phyloP scores from a whole-genome alignment of 805 yeast genomes.

The Blastobotrys robertii region DNA sequence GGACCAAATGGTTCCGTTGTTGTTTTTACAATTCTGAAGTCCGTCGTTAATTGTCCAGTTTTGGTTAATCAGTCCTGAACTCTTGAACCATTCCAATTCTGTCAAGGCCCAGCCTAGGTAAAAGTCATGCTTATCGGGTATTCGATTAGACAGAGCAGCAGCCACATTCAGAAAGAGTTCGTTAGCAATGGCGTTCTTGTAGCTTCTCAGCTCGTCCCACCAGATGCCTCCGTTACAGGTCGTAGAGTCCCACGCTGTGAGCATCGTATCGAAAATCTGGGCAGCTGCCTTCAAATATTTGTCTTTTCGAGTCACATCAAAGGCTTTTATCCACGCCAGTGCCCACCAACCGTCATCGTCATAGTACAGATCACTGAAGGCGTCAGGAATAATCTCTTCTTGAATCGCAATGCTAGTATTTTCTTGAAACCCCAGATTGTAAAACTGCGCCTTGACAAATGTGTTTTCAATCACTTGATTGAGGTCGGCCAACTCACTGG shows the following conservation, averaged over 20 bases:
- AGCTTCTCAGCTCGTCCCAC: slow-evolving; percentile 6
- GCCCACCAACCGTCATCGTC: slow-evolving; percentile 15
- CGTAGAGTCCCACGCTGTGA: slow-evolving; percentile 6
- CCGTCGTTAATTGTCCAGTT: slow-evolving; percentile 9
- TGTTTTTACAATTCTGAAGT: slow-evolving; percentile 5
- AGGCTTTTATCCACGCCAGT: slow-evolving; percentile 10
- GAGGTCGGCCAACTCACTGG: background rate
- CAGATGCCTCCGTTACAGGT: slow-evolving; percentile 10
- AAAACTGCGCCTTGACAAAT: slow-evolving; percentile 2
- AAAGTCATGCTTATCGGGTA: background rate
- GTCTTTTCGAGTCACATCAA: slow-evolving; percentile 7
- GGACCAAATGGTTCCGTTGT: slow-evolving; percentile 3
- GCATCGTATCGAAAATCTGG: slow-evolving; percentile 5
- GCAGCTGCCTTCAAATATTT: slow-evolving; percentile 7
- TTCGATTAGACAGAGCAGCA: slow-evolving; percentile 8
- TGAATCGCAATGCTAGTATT: too few relatives aligned
- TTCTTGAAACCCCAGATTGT: background rate
- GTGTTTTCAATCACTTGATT: slow-evolving; percentile 1
- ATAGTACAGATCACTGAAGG: slow-evolving; percentile 3
- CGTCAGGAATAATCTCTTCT: background rate
- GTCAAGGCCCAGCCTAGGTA: slow-evolving; percentile 7
- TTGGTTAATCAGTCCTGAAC: slow-evolving; percentile 6
- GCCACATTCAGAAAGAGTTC: slow-evolving; percentile 8
- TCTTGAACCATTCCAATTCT: slow-evolving; percentile 8
- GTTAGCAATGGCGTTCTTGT: slow-evolving; percentile 12